Evolutionary conservation across 306 rosid species (phyloP), one percentile per base, ranked within the genome.

Genomic region (Trifolium pratense): DNA sequence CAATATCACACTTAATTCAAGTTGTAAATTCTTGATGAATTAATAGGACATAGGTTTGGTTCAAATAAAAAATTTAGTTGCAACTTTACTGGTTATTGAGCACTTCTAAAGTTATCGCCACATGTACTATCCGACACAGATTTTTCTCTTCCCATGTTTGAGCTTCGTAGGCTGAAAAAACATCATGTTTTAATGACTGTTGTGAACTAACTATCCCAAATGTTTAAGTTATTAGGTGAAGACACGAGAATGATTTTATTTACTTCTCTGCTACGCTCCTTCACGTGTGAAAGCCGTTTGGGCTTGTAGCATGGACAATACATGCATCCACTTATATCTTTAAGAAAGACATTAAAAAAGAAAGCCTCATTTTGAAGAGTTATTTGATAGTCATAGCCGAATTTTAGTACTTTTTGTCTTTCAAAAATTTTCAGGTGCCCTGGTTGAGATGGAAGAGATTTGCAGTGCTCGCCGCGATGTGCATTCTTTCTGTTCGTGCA

Each of bases 401-500:
- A 7, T 10, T 60, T 61, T 62, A 21, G 45, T 31, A 79, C 58
- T 12, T 16, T 14, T n/a, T 13, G 69, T 56, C 13, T 60, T 67
- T 71, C 74, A 43, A 17, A 79, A 66, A 12, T 21, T 66, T 80
- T 80, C 79, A 94, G 98, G 73, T 94, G 74, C 99, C 99, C 39
- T 11, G 83, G 40, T 76, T 94, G 86, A 87, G 99, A 87, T 94
- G 99, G 99, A 94, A 94, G 84, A 89, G 96, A 82, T 94, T 78
- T 83, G 95, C 99, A 15, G 80, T 90, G 77, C 85, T 90, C 34
- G 99, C 99, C 0, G 99, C 99, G 2, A 86, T 91, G 95, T 94
- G 99, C 85, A 94, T 94, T 77, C 80, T 94, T 57, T 96, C 89
- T 66, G 97, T 94, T 75, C 95, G 99, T 21, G 99, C 99, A 9